Percentiles rank a stretch among this genome's conserved stretches.
Evolutionary conservation across 2,329 filamentous ascomycete genomes (phyloP).

Genomic region (Colletotrichum sp.): DNA sequence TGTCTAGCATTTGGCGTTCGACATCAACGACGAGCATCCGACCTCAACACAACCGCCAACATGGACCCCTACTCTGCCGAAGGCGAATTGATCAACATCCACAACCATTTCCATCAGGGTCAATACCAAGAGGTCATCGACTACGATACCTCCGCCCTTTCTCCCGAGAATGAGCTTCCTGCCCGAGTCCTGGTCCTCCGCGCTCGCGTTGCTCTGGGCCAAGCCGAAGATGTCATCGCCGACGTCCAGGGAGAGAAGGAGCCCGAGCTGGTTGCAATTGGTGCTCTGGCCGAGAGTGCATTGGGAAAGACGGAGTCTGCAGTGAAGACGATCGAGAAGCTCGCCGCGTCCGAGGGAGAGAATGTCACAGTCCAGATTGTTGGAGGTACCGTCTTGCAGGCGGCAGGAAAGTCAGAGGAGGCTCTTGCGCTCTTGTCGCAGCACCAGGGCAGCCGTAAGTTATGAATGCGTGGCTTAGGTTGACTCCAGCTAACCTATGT

Average conservation of each 20-base stretch:
- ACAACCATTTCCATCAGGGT: slow-evolving; percentile 76
- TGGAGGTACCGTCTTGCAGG: slow-evolving; percentile 81
- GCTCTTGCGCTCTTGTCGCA: slow-evolving; percentile 79
- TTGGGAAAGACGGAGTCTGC: slow-evolving; percentile 68
- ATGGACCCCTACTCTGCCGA: slow-evolving; percentile 77
- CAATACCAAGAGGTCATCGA: slow-evolving; percentile 88
- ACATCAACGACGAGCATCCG: slow-evolving; percentile 17
- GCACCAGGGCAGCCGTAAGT: slow-evolving; percentile 86
- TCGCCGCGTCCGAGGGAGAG: slow-evolving; percentile 71
- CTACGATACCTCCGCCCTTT: slow-evolving; percentile 83
- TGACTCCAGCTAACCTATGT: background rate
- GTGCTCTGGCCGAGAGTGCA: slow-evolving; percentile 73
- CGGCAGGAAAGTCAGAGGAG: slow-evolving; percentile 81
- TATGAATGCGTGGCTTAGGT: background rate
- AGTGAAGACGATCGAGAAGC: slow-evolving; percentile 66
- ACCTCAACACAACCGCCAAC: slow-evolving; percentile 28
- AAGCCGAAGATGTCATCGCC: slow-evolving; percentile 74
- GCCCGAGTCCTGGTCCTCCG: slow-evolving; percentile 82
- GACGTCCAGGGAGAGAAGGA: slow-evolving; percentile 68
- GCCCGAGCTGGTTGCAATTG: slow-evolving; percentile 79
- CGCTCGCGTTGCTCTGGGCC: slow-evolving; percentile 81
- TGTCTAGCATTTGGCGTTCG: slow-evolving; percentile 24
- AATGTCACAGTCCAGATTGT: slow-evolving; percentile 84
- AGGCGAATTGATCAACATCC: slow-evolving; percentile 74
- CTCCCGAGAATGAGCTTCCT: slow-evolving; percentile 76